Percentiles rank a stretch among this genome's conserved stretches.
These are phyloP conservation scores for Hyphopichia wangnamkhiaoensis DNA, from an alignment of 1,139 yeast genomes.

Conservation along the genomic window DNA sequence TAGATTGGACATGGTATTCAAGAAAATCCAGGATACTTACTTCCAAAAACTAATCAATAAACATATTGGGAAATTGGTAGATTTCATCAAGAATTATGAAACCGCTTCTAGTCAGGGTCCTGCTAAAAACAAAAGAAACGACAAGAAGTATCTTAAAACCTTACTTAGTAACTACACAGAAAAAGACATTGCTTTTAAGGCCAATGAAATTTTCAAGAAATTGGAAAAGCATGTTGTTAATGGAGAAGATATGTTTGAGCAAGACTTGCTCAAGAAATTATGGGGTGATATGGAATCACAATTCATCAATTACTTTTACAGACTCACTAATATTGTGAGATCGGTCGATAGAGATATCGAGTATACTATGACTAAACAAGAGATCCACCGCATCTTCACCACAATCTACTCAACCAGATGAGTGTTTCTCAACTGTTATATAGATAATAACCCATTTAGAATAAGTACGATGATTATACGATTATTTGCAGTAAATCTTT, in stretches of 20 bases:
- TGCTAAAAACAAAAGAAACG: conserved; percentile 64
- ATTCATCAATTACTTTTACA: conserved; percentile 36
- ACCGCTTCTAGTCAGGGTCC: conserved; percentile 45
- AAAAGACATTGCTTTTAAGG: conserved; percentile 58
- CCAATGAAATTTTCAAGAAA: conserved; percentile 55
- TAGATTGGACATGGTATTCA: conserved; percentile 51
- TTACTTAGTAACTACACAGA: conserved; percentile 57
- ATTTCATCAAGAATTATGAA: conserved; percentile 67
- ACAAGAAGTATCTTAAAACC: conserved; percentile 57
- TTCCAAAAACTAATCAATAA: conserved; percentile 49
- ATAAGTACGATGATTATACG: too few species aligned
- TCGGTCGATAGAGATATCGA: conserved; percentile 43
- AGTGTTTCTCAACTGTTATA: too few species aligned
- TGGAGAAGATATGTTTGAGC: conserved; percentile 47
- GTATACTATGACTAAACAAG: conserved; percentile 34
- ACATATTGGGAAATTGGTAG: conserved; percentile 61
- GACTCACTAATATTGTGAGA: conserved; percentile 39
- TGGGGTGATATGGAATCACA: conserved; percentile 45
- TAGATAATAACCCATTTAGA: too few species aligned
- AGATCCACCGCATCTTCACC: conserved; percentile 33
- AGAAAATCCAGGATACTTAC: conserved; percentile 39
- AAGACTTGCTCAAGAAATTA: conserved; percentile 44
- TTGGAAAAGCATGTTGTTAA: conserved; percentile 59
- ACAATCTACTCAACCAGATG: conserved; percentile 15
- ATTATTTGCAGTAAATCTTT: too few species aligned